Base-by-base conservation (phyloP, 768 basidiomycete species). In the Clitopilus passeckerianus region DNA sequence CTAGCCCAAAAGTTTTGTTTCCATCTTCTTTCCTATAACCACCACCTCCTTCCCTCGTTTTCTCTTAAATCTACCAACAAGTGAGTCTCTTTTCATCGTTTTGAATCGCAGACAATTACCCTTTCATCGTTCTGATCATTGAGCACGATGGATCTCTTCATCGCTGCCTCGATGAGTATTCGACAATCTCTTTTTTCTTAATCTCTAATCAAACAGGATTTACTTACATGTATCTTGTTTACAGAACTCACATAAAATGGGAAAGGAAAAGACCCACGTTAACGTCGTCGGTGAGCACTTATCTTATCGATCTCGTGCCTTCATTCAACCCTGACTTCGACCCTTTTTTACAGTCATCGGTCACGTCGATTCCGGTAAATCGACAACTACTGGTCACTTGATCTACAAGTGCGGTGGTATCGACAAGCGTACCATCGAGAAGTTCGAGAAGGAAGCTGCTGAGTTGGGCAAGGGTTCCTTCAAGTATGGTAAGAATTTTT, bases 371-470 rank as follows among this genome's bases (percentile, higher is more conserved):
- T 98, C 96, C 76, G 96, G 96, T 68, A 99, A 98, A 83, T 98
- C 96, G 60, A 99, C 97, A 80, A 99, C 97, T 72, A 99, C 97
- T 68, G 97, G 97, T 67, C 97, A 99, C 84, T 86, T 99, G 84
- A 98, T 98, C 89, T 98, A 98, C 93, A 97, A 99, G 89, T 99
- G 97, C 77, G 97, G 97, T 89, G 97, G 97, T 91, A 99, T 99
- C 84, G 97, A 99, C 78, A 99, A 98, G 86, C 94, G 94, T 88
- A 95, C 93, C 75, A 95, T 96, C 67, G 94, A 95, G 81, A 97
- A 98, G 85, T 98, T 98, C 85, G 97, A 99, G 86, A 99, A 99
- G 89, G 97, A 99, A 82, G 97, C 97, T 70, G 93, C 94, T 82
- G 97, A 99, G 77, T 92, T 99, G 74, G 97, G 97, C 75, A 99